These are phyloP conservation scores for Debaryomyces prosopidis DNA, from an alignment of 805 yeast species.

Conservation along the genomic window DNA sequence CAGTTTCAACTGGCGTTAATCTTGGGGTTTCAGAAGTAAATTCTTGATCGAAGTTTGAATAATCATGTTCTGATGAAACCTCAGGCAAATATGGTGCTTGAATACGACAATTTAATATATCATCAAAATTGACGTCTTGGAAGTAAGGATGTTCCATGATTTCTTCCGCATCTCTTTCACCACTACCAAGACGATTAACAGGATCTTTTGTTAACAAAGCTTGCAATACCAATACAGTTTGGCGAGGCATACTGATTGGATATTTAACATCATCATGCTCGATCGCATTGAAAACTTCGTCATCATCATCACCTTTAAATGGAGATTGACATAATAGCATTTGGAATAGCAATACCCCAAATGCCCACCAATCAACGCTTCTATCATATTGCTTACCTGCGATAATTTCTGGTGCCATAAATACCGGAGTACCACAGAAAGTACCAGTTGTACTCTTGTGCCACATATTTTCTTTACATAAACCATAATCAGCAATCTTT, in stretches of 20 bases:
- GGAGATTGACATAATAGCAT: conserved; percentile 97
- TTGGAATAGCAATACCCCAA: conserved; percentile 93
- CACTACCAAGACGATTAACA: conserved; percentile 75
- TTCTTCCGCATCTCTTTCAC: conserved; percentile 86
- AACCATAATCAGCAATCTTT: conserved; percentile 95
- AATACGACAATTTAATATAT: conserved; percentile 66
- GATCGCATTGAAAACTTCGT: conserved; percentile 95
- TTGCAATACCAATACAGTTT: conserved; percentile 91
- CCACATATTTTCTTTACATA: conserved; percentile 94
- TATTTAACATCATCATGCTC: conserved; percentile 94
- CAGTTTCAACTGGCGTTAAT: conserved; percentile 90
- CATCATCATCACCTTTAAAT: conserved; percentile 95
- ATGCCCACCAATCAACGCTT: conserved; percentile 99
- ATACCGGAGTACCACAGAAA: conserved; percentile 98
- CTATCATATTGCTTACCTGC: conserved; percentile 90
- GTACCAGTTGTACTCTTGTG: conserved; percentile 83
- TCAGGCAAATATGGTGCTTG: conserved; percentile 92
- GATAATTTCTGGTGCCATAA: conserved; percentile 98
- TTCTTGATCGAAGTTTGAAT: conserved; percentile 89
- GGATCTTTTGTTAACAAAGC: conserved; percentile 91
- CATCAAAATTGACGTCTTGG: conserved; percentile 86
- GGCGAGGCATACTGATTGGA: conserved; percentile 97
- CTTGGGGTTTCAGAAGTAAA: conserved; percentile 94
- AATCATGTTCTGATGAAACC: conserved; percentile 83
- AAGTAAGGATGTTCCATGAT: conserved; percentile 96